Base-by-base conservation (phyloP, 2,329 filamentous ascomycete genomes). In the Monilinia fructicola region DNA sequence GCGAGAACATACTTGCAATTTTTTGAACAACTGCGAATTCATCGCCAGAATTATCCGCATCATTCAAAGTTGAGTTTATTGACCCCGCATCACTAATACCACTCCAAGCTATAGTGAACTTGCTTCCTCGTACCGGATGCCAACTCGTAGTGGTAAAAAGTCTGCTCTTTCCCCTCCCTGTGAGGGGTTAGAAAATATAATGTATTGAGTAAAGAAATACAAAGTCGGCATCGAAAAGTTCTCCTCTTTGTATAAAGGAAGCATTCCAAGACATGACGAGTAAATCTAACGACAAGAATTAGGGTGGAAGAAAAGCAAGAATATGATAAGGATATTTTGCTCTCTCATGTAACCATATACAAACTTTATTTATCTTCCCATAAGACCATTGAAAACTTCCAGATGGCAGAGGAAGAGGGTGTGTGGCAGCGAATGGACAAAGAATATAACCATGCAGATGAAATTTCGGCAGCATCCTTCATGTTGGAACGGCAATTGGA, bases 91-190 rank as follows among this genome's bases (percentile, higher is more conserved):
- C 52, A 38, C 61, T 48, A 26, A 38, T 55, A 2, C 61, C 52
- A 46, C 50, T 46, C 52, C 52, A 64, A 21, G 52, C 52, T 31
- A 64, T 21, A 2, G 52, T 64, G 6, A 64, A 54, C 12, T 44
- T 54, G 16, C 6, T 44, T 7, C 52, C 61, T 26, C 50, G 26
- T 35, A 44, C 23, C 9, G 52, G 61, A 14, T 55, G 23, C 61
- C 53, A 64, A 2, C 26, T 58, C 9, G 26, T 48, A 1, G 31
- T 58, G 21, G 42, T 64, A 14, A 64, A 14, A 64, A 64, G 9
- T 28, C 28, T 18, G 28, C 40, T n/a, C 12, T n/a, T 54, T 23
- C 5, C 18, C 28, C 38, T 11, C 21, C 3, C 14, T 58, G 42
- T 14, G 28, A 58, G n/a, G 9, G 48, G 14, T 3, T 3, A 31